A percentile compares a stretch with the other conserved stretches of the same genome.
phyloP scores from a whole-genome alignment of 306 rosid genomes.

The Corylus heterophylla region DNA sequence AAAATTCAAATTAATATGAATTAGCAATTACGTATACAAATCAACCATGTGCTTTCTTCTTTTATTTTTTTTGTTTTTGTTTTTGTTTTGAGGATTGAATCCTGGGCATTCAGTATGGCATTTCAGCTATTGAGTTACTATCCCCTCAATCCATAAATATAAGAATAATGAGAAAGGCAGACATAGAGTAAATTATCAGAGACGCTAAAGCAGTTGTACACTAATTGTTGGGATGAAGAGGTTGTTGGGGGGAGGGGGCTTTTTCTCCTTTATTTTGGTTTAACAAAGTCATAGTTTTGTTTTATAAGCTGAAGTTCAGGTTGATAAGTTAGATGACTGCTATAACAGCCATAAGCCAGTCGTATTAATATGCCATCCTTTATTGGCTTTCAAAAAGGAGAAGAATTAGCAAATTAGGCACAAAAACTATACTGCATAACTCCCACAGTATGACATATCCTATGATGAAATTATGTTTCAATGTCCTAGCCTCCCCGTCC shows the following conservation, averaged over 20 bases:
- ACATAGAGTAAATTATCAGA: neutral
- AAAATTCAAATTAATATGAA: neutral
- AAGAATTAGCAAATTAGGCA: slow-evolving; percentile 9
- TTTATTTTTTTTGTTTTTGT: neutral
- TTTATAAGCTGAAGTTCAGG: neutral
- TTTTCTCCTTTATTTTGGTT: neutral
- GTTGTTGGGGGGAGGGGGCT: neutral
- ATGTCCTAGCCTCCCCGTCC: neutral
- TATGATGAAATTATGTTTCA: neutral
- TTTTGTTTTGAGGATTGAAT: neutral
- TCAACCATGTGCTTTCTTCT: neutral
- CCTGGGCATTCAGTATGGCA: neutral
- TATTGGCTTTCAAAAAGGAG: neutral
- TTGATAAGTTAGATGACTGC: neutral
- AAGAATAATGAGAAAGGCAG: neutral
- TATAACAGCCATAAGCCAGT: neutral
- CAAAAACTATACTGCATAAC: neutral
- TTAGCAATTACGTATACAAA: neutral
- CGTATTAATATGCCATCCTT: neutral
- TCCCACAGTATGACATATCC: neutral
- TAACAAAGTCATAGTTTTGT: neutral
- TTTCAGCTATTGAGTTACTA: neutral
- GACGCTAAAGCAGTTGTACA: neutral
- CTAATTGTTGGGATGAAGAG: neutral
- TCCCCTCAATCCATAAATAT: neutral